A percentile compares a stretch with the other conserved stretches of the same genome.
phyloP scores from a whole-genome alignment of 2,329 filamentous ascomycete genomes.

The Aureobasidium namibiae region DNA sequence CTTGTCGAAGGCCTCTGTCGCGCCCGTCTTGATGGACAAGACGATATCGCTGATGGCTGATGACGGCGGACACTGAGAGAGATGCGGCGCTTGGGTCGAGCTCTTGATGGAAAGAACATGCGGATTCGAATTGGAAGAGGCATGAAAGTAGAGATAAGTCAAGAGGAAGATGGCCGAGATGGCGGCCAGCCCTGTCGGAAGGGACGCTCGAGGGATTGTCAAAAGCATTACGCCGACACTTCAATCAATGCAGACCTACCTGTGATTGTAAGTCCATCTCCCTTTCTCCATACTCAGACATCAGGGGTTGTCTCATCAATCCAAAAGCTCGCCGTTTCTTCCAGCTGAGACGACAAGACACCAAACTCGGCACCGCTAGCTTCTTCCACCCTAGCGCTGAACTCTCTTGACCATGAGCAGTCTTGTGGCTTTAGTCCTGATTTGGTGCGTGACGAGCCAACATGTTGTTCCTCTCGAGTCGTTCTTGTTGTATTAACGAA shows the following conservation, averaged over 20 bases:
- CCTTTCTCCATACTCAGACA: background rate
- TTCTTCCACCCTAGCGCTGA: background rate
- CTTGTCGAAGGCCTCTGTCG: slow-evolving; percentile 48
- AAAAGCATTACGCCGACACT: background rate
- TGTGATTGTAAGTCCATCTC: background rate
- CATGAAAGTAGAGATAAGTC: background rate
- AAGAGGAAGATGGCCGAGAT: background rate
- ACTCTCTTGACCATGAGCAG: background rate
- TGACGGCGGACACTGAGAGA: slow-evolving; percentile 3
- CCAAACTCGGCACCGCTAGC: background rate
- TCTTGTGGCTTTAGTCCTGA: too few relatives aligned
- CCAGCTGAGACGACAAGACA: background rate
- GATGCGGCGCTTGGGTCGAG: background rate
- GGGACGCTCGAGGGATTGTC: background rate
- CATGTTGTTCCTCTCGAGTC: background rate
- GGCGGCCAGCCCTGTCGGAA: background rate
- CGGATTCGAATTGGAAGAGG: background rate
- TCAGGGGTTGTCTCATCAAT: background rate
- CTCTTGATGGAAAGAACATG: background rate
- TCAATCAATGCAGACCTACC: too few relatives aligned
- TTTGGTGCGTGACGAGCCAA: too few relatives aligned
- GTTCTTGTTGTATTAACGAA: background rate
- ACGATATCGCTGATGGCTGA: slow-evolving; percentile 42
- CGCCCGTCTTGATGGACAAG: slow-evolving; percentile 51
- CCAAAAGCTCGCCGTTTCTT: background rate